Percentiles rank a stretch among this genome's conserved stretches.
Evolutionary conservation across 2,329 filamentous ascomycete genomes (phyloP).

Genomic region (Neonectria neomacrospora): DNA sequence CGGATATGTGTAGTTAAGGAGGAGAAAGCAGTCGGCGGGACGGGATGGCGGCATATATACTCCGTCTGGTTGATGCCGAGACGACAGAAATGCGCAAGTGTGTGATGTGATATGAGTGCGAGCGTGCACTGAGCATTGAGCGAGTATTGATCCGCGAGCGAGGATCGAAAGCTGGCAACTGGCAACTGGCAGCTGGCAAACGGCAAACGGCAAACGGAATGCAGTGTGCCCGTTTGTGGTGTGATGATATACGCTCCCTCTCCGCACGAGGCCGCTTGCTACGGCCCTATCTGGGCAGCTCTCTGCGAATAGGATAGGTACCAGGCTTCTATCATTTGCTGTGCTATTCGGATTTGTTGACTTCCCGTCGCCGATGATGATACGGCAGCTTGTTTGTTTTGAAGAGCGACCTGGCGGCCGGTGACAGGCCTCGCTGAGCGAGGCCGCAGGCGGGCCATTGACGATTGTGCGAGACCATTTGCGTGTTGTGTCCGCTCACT

Average conservation of each 20-base stretch:
- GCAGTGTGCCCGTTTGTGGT: conserved; percentile 14
- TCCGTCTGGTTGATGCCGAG: conserved; percentile 1
- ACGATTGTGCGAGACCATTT: conserved; percentile 29
- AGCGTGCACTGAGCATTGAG: not conserved
- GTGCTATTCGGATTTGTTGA: conserved; percentile 5
- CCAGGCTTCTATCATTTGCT: not conserved
- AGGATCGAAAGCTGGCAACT: not conserved
- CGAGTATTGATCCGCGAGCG: not conserved
- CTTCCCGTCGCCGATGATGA: conserved; percentile 16
- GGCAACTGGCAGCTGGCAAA: not conserved
- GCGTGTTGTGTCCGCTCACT: conserved; percentile 29
- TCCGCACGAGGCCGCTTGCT: conserved; percentile 17
- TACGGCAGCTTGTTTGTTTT: conserved; percentile 43
- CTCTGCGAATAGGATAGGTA: not conserved
- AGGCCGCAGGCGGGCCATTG: conserved; percentile 37
- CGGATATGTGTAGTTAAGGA: not conserved
- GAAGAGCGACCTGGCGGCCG: conserved; percentile 35
- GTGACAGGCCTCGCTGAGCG: conserved; percentile 29
- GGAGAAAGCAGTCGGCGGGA: conserved; percentile 5
- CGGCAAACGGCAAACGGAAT: not conserved
- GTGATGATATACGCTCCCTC: conserved; percentile 20
- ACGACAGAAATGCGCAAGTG: not conserved
- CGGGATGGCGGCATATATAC: conserved; percentile 8
- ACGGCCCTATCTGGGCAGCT: conserved; percentile 2
- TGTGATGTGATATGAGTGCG: conserved; percentile 1